These are phyloP conservation scores for Lepidium sativum DNA, from an alignment of 345 rosid genomes.

Conservation along the genomic window DNA sequence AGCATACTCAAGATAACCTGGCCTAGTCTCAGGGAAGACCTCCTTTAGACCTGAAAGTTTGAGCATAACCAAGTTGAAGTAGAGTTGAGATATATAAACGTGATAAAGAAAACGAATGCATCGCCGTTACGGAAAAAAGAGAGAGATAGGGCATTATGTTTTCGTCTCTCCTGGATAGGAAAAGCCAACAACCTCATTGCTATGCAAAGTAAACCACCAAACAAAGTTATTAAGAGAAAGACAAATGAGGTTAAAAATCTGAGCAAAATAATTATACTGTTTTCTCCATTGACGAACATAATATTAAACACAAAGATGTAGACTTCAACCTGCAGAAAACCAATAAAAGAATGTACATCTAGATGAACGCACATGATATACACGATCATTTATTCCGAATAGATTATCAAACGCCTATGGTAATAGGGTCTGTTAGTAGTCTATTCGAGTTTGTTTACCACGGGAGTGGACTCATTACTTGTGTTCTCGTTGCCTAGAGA, in stretches of 20 bases:
- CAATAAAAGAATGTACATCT: neutral
- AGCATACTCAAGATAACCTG: slow-evolving; percentile 58
- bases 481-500: too few relatives aligned
- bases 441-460: too few relatives aligned
- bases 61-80: neutral
- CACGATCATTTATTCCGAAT: too few relatives aligned
- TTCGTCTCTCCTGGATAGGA: slow-evolving; percentile 63
- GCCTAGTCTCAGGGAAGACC: slow-evolving; percentile 49
- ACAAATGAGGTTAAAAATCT: neutral
- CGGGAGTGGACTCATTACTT: too few relatives aligned
- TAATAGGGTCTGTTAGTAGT: too few relatives aligned
- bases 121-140: neutral
- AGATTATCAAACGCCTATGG: too few relatives aligned
- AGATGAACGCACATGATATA: neutral
- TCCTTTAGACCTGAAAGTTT: slow-evolving; percentile 47
- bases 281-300: slow-evolving; percentile 81
- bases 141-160: slow-evolving; percentile 39
- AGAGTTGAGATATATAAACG: neutral
- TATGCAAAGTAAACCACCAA: neutral
- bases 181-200: slow-evolving; percentile 51
- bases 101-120: neutral
- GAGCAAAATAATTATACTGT: slow-evolving; percentile 43
- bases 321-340: slow-evolving; percentile 62
- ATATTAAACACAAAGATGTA: slow-evolving; percentile 77
- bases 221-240: neutral